Base-by-base conservation (phyloP, 495 filamentous ascomycete genomes). In the Xanthoparmelia taractica region DNA sequence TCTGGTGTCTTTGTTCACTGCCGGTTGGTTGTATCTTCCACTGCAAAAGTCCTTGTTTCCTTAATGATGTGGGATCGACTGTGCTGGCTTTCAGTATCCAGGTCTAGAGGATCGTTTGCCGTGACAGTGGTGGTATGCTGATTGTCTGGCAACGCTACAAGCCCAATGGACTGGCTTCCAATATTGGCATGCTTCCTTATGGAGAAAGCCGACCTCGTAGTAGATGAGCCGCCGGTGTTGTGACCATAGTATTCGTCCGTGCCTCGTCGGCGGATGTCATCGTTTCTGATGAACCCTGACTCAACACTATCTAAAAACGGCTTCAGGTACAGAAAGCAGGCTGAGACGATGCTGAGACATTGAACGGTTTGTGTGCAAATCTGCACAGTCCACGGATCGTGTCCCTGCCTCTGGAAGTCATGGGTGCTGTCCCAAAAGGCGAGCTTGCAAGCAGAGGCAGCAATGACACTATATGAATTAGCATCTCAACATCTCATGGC, bases 261-360 rank as follows among this genome's bases (percentile, higher is more conserved):
- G 45, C 45, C 62, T 15, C 58, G 34, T 23, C 62, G 38, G 17
- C 62, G 33, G 38, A 64, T 47, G 43, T 59, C 56, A 2, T 64
- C 62, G 40, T 13, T 59, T 31, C 56, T 50, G 18, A 59, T 64
- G 33, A 54, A 59, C 4, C 56, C 56, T 7, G 56, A 48, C 27
- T 64, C 56, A 13, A 59, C 8, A 4, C 43, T 59, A 25, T 64
- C 62, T 6, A 64, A 23, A 8, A 52, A 45, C 23, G 56, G 56
- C 31, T 59, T 59, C 8, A 64, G 56, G 27, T 59, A 59, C 8
- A 59, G 23, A 25, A 36, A 58, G 43, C 62, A 58, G 41, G 52
- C 47, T 17, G 62, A 58, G 18, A 54, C 23, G 13, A 64, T 58
- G 29, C 62, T 59, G 56, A 64, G 62, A 15, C 62, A 54, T 40